Evolutionary conservation across 1,139 yeast genomes (phyloP), one percentile per base, ranked within the genome.

Genomic region (Hyphopichia burtonii): DNA sequence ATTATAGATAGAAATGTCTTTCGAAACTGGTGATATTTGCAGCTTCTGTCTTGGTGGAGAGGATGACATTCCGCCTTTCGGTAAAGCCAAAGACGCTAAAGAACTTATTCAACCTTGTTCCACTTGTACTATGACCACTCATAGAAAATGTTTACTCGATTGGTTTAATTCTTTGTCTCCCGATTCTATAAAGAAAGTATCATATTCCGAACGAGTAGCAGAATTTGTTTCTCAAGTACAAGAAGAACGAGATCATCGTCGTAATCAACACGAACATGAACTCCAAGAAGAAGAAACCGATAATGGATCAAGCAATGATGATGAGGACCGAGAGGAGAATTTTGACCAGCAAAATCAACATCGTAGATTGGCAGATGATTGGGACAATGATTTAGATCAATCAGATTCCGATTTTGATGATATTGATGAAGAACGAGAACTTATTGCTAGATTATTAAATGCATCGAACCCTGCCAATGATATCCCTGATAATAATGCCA

Each of bases 1-100:
- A 6, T 20, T 8, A 20, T 20, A 20, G 8, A 20, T 6, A 20
- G 23, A 6, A 14, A 28, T 28, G 31, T 14, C 31, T 4, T 28
- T 15, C 17, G 28, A 25, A 25, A 11, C 37, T 28, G 49, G 40
- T 23, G 52, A 48, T 20, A 45, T 59, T 7, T 73, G 78, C 46
- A 63, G 71, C 41, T 67, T 73, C 45, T 73, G 78, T 44, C 59
- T 72, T 7, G 77, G 77, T 3, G 72, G 63, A 17, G 58, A 52
- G 32, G 53, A 62, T 8, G 78, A 72, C 33, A 51, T 69, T 6
- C 78, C 78, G 2, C 71, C 76, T 3, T 71, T 71, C 48, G 77
- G 76, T 0, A 49, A 56, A 1, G 41, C 58, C n/a, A 43, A 51
- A 11, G 78, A 72, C 47, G 76, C 76, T 4, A 54, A 56, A 44